These are phyloP conservation scores for Bolboschoenus planiculmis DNA, from an alignment of 176 grass and related monocot genomes.

Conservation along the genomic window DNA sequence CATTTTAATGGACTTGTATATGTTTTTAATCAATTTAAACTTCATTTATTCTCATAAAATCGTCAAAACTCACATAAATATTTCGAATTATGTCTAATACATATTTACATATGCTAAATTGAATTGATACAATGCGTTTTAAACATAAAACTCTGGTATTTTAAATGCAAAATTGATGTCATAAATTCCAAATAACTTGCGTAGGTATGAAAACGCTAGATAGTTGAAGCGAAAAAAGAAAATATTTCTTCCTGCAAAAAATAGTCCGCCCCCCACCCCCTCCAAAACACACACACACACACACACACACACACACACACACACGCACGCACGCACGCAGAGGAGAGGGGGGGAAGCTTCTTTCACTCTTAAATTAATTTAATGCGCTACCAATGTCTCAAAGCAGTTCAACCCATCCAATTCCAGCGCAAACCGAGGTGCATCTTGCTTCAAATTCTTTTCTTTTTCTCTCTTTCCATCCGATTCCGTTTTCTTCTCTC, in stretches of 20 bases:
- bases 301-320: not conserved
- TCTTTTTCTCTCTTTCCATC: not conserved
- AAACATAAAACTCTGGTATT: too few relatives aligned
- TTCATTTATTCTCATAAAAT: too few relatives aligned
- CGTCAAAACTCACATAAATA: too few relatives aligned
- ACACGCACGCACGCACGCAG: not conserved
- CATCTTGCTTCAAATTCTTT: not conserved
- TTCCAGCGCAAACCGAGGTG: slow-evolving; percentile 40
- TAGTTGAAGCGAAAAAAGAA: not conserved
- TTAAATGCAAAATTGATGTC: not conserved
- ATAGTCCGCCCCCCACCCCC: too few relatives aligned
- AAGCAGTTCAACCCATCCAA: slow-evolving; percentile 62
- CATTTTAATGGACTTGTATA: too few relatives aligned
- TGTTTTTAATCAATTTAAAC: too few relatives aligned
- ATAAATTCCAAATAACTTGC: not conserved
- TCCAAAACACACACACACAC: not conserved
- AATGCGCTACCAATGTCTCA: slow-evolving; percentile 33
- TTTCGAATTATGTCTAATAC: too few relatives aligned
- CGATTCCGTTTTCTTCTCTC: not conserved
- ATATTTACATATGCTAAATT: too few relatives aligned
- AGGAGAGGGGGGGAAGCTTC: too few relatives aligned
- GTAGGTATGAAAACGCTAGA: not conserved
- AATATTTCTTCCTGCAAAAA: too few relatives aligned
- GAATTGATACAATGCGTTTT: too few relatives aligned
- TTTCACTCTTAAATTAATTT: not conserved